Base-by-base conservation (phyloP, 768 basidiomycete genomes). In the Boletus patriciae region DNA sequence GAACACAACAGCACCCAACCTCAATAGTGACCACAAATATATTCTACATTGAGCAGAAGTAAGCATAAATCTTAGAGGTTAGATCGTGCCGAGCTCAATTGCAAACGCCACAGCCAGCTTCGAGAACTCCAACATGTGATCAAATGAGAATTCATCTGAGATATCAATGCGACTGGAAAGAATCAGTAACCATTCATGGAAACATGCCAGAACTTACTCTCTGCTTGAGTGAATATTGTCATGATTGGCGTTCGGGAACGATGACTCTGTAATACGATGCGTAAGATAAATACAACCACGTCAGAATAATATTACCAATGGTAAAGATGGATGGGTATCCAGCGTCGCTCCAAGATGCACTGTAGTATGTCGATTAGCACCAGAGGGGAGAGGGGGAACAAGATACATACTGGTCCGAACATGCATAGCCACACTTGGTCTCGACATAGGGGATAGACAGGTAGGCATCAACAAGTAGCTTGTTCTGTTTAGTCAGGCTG, bases 351-450 rank as follows among this genome's bases (percentile, higher is more conserved):
- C 91, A 94, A 33, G 90, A 90, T 64, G 92, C 92, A 66, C 80
- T 81, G 61, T 48, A 63, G 51, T 1, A 16, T 12, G 33, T 33
- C 27, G 61, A 63, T 70, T 15, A 54, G 46, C 27, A 52, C 62
- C 68, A 70, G 66, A 60, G 66, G 62, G 0, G 58, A 48, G 9
- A 38, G 12, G 16, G 6, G 3, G 38, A 62, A 63, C 48, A 38
- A 64, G 75, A 71, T 58, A 59, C 79, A 68, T 75, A 92, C 90
- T 95, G 93, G 73, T 96, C 94, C 63, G 89, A 92, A 79, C 94
- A 97, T 50, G 92, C 93, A 67, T 97, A 96, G 36, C 90, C 92
- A 75, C 94, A 96, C 77, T 88, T 80, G 54, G 94, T 97, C 78
- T 91, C 85, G 27, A 60, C 70, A 64, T 83, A 92, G 27, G 94